Percentiles rank a stretch among this genome's conserved stretches.
These are phyloP conservation scores for Colletotrichum cereale DNA, from an alignment of 2,329 filamentous ascomycete genomes.

Conservation along the genomic window DNA sequence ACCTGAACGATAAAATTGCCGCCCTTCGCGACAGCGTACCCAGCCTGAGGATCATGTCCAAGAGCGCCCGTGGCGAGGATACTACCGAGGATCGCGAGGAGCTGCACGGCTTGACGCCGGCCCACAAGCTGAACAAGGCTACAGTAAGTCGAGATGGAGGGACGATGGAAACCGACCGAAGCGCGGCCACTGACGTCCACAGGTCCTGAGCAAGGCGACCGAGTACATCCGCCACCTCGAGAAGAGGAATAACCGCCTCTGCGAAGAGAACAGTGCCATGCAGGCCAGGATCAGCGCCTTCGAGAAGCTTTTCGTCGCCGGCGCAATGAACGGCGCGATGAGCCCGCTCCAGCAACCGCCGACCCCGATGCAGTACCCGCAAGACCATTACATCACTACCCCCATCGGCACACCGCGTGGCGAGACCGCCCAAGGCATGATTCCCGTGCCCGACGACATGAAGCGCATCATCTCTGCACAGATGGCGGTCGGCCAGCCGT, in stretches of 20 bases:
- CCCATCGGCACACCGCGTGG: constrained; percentile 57
- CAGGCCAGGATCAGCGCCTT: constrained; percentile 82
- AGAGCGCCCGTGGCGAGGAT: constrained; percentile 76
- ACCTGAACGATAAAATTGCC: constrained; percentile 97
- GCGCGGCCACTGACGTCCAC: constrained; percentile 1
- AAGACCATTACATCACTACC: constrained; percentile 60
- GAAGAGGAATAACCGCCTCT: constrained; percentile 85
- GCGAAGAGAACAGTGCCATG: constrained; percentile 84
- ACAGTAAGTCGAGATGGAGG: constrained; percentile 66
- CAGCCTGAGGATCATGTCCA: constrained; percentile 86
- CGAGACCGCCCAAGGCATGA: constrained; percentile 68
- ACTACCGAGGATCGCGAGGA: constrained; percentile 82
- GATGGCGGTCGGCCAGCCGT: constrained; percentile 66
- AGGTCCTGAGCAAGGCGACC: constrained; percentile 91
- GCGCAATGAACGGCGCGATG: constrained; percentile 75
- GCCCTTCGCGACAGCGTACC: constrained; percentile 93
- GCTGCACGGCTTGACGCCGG: constrained; percentile 83
- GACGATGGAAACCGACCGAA: neutral
- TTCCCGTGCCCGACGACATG: constrained; percentile 75
- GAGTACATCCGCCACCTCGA: constrained; percentile 96
- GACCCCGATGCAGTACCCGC: constrained; percentile 65
- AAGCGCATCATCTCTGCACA: constrained; percentile 71
- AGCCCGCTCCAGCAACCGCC: constrained; percentile 67
- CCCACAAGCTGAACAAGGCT: constrained; percentile 98
- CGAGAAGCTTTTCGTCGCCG: constrained; percentile 83